phyloP scores from a whole-genome alignment of 768 basidiomycete species.

The Auriscalpium orientale region DNA sequence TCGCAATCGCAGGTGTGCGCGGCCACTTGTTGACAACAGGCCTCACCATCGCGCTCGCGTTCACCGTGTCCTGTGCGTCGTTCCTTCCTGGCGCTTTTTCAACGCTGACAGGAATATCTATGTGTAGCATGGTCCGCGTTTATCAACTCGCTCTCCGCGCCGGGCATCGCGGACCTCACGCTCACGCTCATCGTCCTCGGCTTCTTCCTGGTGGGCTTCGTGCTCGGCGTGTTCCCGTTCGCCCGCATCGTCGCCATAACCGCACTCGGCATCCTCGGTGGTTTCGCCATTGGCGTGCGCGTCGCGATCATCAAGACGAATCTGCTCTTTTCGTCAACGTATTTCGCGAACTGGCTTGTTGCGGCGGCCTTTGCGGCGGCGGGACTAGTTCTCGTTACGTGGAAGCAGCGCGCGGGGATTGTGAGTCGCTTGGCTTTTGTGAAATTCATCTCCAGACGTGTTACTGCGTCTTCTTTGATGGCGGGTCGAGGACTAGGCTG shows the following conservation, averaged over 20 bases:
- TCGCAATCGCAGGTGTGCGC: constrained; percentile 50
- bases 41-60: constrained; percentile 43
- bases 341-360: constrained; percentile 46
- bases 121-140: constrained; percentile 54
- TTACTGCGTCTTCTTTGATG: no score
- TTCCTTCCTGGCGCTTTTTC: constrained; percentile 25
- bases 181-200: constrained; percentile 42
- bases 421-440: constrained; percentile 31
- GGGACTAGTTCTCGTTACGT: constrained; percentile 35
- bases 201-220: constrained; percentile 43
- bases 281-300: constrained; percentile 50
- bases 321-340: constrained; percentile 37
- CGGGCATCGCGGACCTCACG: constrained; percentile 44
- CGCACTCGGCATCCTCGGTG: constrained; percentile 43
- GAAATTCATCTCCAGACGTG: neutral
- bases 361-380: constrained; percentile 36
- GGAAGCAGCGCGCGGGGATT: constrained; percentile 40
- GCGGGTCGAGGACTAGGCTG: no score
- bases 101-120: neutral
- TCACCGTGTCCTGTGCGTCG: constrained; percentile 30
- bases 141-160: constrained; percentile 42
- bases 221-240: constrained; percentile 46
- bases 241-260: constrained; percentile 40
- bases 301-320: constrained; percentile 41
- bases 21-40: constrained; percentile 52